Base-by-base conservation (phyloP, 139 green algal species). In the Dunaliella primolecta region DNA sequence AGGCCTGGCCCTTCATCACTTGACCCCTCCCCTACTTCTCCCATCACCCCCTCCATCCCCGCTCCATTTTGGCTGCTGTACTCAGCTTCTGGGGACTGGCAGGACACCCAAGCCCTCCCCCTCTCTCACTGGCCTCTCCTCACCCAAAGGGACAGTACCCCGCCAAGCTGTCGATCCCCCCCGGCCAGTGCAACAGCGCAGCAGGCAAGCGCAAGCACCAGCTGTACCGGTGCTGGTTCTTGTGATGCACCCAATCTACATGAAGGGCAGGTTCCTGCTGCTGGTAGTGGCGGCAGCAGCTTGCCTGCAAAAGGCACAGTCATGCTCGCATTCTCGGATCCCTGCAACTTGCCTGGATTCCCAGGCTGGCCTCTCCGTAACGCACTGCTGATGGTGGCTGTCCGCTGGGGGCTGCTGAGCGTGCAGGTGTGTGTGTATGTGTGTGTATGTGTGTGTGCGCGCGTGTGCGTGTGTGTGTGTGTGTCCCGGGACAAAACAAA, bases 351-450 rank as follows among this genome's bases (percentile, higher is more conserved):
- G 36, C 23, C 84, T 0, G 82, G 82, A 0, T 74, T 93, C 81
- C 94, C 96, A 0, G 93, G 93, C 30, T 98, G 96, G 96, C 88
- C 91, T 7, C 92, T 99, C 71, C 88, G 96, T 3, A 99, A 98
- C 86, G 34, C 93, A 74, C 93, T 99, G 81, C 87, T 96, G 38
- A 78, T 98, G 75, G 92, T 93, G 29, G 85, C 82, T 3, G 74
- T 38, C 34, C 75, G 86, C 30, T 93, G 91, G 90, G 36, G 83
- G 1, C 36, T 83, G 34, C 30, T 24, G 0, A 21, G 1, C 21
- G 37, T 98, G 81, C 37, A 35, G 75, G 83, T 87, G 79, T 33
- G 84, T 25, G 34, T 37, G 38, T 30, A 36, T 7, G 29, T 25
- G 74, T 34, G 74, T 23, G 74, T 34, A 7, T 23, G 29, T 79